A percentile compares a stretch with the other conserved stretches of the same genome.
phyloP scores from a whole-genome alignment of 176 grass and related monocot genomes.

The Triticum turgidum region DNA sequence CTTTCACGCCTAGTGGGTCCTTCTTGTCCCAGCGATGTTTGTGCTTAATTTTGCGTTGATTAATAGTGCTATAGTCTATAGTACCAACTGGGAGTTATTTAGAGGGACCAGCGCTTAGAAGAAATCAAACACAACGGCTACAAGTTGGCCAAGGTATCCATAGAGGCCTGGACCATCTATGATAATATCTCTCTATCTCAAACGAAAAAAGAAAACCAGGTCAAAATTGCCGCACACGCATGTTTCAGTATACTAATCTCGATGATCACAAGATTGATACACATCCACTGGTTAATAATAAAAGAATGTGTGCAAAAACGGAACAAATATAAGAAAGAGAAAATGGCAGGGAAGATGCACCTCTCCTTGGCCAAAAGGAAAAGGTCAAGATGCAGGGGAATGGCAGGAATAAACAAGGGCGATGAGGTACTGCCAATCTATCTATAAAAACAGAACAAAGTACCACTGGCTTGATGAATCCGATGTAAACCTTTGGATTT shows the following conservation, averaged over 20 bases:
- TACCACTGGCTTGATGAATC: conserved; percentile 8
- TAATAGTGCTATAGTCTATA: background rate
- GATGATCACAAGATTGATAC: background rate
- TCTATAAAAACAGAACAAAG: background rate
- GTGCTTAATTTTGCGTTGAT: background rate
- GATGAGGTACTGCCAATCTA: background rate
- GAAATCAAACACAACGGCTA: background rate
- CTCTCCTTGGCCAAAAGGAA: background rate
- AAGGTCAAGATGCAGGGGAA: conserved; percentile 17
- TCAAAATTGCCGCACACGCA: no score
- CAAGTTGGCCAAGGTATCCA: background rate
- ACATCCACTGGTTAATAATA: background rate
- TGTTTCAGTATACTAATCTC: background rate
- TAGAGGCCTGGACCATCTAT: background rate
- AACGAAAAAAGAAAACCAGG: background rate
- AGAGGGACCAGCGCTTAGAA: background rate
- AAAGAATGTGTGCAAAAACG: background rate
- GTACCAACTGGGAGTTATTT: background rate
- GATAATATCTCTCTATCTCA: background rate
- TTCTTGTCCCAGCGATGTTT: background rate
- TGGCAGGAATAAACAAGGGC: conserved; percentile 28
- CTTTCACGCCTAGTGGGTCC: conserved; percentile 1
- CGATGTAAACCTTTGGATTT: conserved; percentile 15
- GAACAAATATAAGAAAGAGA: background rate
- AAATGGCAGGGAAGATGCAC: conserved; percentile 17